phyloP scores from a whole-genome alignment of 306 rosid species.

The Abrus pulchellus region DNA sequence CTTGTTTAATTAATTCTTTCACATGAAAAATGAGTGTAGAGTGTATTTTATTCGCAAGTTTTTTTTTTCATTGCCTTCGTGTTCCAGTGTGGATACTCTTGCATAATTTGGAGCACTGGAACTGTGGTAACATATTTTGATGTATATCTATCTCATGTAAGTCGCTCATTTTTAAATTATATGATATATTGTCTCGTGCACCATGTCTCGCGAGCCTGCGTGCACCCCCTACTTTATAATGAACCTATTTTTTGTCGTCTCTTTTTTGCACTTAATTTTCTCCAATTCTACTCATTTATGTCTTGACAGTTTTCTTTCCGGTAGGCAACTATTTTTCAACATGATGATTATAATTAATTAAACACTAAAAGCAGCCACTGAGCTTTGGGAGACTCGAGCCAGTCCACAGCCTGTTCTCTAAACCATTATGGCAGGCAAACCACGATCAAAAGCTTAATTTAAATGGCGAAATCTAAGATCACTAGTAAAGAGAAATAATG shows the following conservation, averaged over 20 bases:
- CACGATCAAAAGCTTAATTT: not conserved
- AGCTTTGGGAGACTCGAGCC: not conserved
- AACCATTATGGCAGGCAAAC: not conserved
- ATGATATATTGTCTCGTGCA: not conserved
- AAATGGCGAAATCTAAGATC: not conserved
- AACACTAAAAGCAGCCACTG: not conserved
- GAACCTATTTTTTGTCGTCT: not conserved
- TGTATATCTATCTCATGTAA: conserved; percentile 12
- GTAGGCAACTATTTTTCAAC: not conserved
- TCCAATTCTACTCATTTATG: not conserved
- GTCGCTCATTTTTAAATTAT: not conserved
- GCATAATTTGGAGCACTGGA: conserved; percentile 3
- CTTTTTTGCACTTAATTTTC: not conserved
- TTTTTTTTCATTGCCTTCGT: conserved; percentile 19
- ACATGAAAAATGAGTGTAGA: conserved; percentile 44
- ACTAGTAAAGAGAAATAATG: too few species aligned
- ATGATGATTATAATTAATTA: too few species aligned
- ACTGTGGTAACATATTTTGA: not conserved
- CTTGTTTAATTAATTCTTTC: conserved; percentile 78
- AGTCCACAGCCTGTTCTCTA: too few species aligned
- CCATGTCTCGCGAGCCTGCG: not conserved
- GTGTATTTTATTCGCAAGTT: conserved; percentile 34
- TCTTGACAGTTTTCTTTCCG: not conserved
- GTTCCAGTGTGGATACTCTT: conserved; percentile 11
- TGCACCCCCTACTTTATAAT: not conserved